Base-by-base conservation (phyloP, 1,139 yeast species). In the Diutina neorugosa region DNA sequence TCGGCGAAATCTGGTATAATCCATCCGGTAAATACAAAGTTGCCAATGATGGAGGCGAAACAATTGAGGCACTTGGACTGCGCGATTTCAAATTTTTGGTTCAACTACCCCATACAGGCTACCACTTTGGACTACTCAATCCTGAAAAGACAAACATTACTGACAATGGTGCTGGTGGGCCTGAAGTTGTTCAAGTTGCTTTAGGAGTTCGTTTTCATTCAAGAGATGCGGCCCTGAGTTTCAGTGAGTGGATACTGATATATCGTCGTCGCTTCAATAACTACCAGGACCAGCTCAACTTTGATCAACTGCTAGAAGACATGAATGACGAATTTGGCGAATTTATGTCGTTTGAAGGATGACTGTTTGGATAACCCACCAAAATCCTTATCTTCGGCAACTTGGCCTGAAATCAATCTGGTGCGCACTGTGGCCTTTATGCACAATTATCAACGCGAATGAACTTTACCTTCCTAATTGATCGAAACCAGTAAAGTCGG, bases 11-110 rank as follows among this genome's bases (percentile, higher is more conserved):
- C n/a, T 46, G 50, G 50, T 46, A 46, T 18, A 46, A 46, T 16
- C 50, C 50, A 9, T 19, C 31, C 9, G 40, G 37, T 5, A 27
- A 46, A 20, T n/a, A 16, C 14, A 16, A 11, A 4, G 23, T 46
- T 3, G 50, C 50, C 16, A 46, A 46, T 16, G 50, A 46, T 27
- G 50, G 50, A 16, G 50, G 50, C 12, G 50, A 46, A n/a, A 46
- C 50, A 5, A 46, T 46, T 16, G 37, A 25, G 9, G 11, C 18
- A 11, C 16, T 46, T n/a, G 21, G 20, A 4, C 14, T 11, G 19
- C 50, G 50, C 11, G 50, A 46, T 18, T 46, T 23, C 40, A 46
- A 46, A 9, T 34, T 27, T 6, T 46, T 46, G 23, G 50, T 46
- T 3, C 50, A 46, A 9, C 18, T 46, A 6, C 50, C 50, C 16